Evolutionary conservation across 257 asterid genomes (phyloP), one percentile per base, ranked within the genome.

Genomic region (Plantago elongata): DNA sequence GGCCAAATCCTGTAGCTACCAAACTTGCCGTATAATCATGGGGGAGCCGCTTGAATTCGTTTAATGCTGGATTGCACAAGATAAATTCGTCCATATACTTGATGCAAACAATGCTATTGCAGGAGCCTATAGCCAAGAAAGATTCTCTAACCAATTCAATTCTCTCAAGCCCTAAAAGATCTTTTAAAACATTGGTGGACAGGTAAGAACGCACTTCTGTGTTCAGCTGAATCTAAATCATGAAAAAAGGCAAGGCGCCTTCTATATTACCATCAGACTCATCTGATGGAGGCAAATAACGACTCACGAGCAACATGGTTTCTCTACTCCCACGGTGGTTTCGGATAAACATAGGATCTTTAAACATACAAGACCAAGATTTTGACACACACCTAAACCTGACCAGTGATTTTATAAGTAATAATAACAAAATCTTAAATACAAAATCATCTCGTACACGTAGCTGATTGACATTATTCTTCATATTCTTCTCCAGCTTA

Each of bases 41-140:
- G n/a, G n/a, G n/a, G n/a, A 22, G 12, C 6, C 13, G 40, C 59
- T 54, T 54, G 59, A 54, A 54, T 22, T 54, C 59, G 13, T 13
- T 16, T 7, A 54, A 54, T 18, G 59, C 59, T 9, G 59, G 59
- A 34, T 54, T 54, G 43, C 59, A 54, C 9, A 22, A 13, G n/a
- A 54, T 22, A 22, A 17, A 9, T n/a, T 34, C n/a, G 1, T 22
- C n/a, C 11, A 9, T 1, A 54, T 13, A 0, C 7, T 3, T 29
- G 6, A 54, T 8, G 37, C 59, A 54, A 13, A 54, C 59, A 10
- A 54, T 18, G n/a, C 58, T 40, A 18, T 27, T 18, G 34, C 58
- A 52, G 14, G 42, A 29, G 1, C 59, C 59, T 34, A 54, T 3
- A 11, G 18, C 2, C 0, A 16, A 11, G 30, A 52, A 17, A 3